Evolutionary conservation across 495 filamentous ascomycete species (phyloP).

Genomic region (Penicillium paradoxum): DNA sequence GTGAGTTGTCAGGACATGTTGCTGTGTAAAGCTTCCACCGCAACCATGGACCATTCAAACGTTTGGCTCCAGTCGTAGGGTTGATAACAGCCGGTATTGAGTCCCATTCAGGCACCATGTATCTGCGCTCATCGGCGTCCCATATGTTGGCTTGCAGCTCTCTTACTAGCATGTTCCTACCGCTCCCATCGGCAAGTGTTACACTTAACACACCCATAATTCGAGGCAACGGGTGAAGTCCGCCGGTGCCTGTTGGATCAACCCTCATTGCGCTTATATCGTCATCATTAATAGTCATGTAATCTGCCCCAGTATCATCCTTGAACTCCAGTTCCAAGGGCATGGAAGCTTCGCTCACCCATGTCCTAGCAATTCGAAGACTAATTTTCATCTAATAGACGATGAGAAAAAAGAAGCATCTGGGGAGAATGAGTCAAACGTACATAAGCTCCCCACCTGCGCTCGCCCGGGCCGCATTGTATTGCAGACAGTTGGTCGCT

Average conservation of each 20-base stretch:
- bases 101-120: neutral
- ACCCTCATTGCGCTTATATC: neutral
- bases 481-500: neutral
- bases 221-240: neutral
- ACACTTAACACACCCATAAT: neutral
- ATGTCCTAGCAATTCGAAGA: neutral
- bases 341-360: neutral
- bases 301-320: neutral
- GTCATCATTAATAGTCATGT: neutral
- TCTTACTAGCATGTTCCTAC: neutral
- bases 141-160: neutral
- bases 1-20: neutral
- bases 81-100: neutral
- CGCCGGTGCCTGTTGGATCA: too few relatives aligned
- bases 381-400: neutral
- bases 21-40: neutral
- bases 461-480: neutral
- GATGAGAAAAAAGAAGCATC: neutral
- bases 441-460: neutral
- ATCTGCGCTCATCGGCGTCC: neutral
- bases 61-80: neutral
- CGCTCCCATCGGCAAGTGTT: neutral
- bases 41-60: neutral
- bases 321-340: neutral
- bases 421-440: neutral